Evolutionary conservation across 768 basidiomycete species (phyloP).

Genomic region (Naganishia friedmannii): DNA sequence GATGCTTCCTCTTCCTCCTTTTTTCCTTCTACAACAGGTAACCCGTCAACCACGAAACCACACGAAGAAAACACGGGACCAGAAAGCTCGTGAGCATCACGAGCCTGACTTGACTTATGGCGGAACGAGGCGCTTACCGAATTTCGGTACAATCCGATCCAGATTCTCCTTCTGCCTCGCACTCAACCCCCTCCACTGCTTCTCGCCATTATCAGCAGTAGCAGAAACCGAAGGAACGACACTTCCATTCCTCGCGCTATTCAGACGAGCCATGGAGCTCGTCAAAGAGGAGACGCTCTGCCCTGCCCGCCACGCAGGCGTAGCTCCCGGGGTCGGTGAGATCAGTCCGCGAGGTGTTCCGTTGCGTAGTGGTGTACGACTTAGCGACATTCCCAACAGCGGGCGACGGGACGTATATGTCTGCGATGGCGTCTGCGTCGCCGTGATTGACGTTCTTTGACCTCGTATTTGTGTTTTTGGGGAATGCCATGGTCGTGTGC

Average conservation of each 20-base stretch:
- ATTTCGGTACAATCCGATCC: neutral
- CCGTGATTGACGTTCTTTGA: neutral
- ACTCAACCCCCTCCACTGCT: constrained; percentile 6
- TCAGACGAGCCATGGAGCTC: constrained; percentile 1
- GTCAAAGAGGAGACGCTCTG: constrained; percentile 3
- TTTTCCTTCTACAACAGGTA: neutral
- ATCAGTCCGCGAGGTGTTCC: neutral
- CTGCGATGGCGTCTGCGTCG: neutral
- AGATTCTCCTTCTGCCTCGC: constrained; percentile 12
- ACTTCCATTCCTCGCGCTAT: neutral
- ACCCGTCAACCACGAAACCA: neutral
- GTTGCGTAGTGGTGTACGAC: neutral
- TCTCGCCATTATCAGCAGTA: neutral
- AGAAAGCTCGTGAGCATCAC: neutral
- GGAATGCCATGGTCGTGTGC: constrained; percentile 11
- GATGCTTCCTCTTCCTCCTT: neutral
- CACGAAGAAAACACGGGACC: neutral
- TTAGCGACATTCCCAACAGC: neutral
- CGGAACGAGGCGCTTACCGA: neutral
- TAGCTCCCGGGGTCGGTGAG: neutral
- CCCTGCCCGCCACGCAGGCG: neutral
- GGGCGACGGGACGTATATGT: neutral
- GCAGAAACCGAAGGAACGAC: neutral
- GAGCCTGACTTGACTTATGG: neutral
- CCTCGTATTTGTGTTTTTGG: neutral